A percentile compares a stretch with the other conserved stretches of the same genome.
Evolutionary conservation across 345 rosid genomes (phyloP).

Genomic region (Mercurialis annua): DNA sequence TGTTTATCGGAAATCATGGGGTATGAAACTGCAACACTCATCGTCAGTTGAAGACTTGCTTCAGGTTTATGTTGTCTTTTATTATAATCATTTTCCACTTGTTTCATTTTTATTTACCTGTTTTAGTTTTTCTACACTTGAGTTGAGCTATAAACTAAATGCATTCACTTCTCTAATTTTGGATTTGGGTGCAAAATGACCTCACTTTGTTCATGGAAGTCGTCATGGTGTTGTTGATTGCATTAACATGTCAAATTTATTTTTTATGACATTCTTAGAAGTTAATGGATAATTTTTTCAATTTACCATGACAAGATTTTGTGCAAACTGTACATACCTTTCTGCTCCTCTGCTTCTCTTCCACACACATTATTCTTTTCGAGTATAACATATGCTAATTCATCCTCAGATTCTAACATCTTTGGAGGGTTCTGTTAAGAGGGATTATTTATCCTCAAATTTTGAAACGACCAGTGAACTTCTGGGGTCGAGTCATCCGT

Average conservation of each 20-base stretch:
- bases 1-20: constrained; percentile 56
- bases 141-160: background rate
- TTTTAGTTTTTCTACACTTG: background rate
- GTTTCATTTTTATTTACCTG: background rate
- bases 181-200: background rate
- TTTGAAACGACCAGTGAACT: constrained; percentile 72
- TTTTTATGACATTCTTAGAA: background rate
- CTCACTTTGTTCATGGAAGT: background rate
- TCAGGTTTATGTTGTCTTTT: constrained; percentile 42
- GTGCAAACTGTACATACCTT: background rate
- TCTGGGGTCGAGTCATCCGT: constrained; percentile 29
- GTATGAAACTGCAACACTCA: constrained; percentile 53
- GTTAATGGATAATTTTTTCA: background rate
- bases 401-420: constrained; percentile 48
- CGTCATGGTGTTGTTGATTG: background rate
- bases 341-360: background rate
- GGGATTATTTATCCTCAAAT: constrained; percentile 54
- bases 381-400: background rate
- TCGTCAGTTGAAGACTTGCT: constrained; percentile 53
- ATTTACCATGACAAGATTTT: background rate
- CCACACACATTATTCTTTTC: background rate
- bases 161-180: background rate
- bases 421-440: constrained; percentile 59
- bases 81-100: background rate
- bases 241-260: background rate